Evolutionary conservation across 768 basidiomycete genomes (phyloP), one percentile per base, ranked within the genome.

Genomic region (Lactarius psammicola): DNA sequence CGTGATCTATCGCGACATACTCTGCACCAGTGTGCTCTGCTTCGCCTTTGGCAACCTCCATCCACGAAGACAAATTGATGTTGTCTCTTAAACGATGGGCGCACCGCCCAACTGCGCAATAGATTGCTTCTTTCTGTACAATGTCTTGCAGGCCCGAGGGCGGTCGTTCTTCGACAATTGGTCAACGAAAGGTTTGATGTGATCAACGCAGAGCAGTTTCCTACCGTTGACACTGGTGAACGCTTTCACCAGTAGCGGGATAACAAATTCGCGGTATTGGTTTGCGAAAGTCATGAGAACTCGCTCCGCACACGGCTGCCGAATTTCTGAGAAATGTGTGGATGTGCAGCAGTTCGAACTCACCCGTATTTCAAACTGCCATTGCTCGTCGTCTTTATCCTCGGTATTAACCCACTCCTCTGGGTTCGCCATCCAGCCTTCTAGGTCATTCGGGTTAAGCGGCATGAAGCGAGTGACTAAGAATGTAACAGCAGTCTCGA

Each of bases 391-490:
- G 68, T 94, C 94, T 68, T 87, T 88, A 65, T 94, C 93, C 75
- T 98, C 94, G 11, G 85, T 76, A 65, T 93, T 92, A 13, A 96
- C 84, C 93, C 94, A 99, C 71, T 95, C 92, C 78, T 99, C 96
- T 0, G 95, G 94, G 73, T 95, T 93, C 18, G 83, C 81, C 77
- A 88, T 81, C 92, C 95, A 94, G 5, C 82, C 83, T 69, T 93
- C 86, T 11, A 98, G 81, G 75, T 98, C 96, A 1, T 82, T 77
- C 6, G 89, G 82, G 61, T 89, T 89, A 54, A 99, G 79, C 15
- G 92, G 93, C 74, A 99, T 87, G 72, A 96, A 88, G 10, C 89
- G 84, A 28, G 87, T 88, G 26, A 99, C 83, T 10, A 99, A 83
- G 8, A 95, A 78, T 66, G 85, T 80, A 40, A 88, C 89, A 8